Conservation (phyloP, 1,284 basidiomycete genomes). For the Tilletiaria anomala region DNA sequence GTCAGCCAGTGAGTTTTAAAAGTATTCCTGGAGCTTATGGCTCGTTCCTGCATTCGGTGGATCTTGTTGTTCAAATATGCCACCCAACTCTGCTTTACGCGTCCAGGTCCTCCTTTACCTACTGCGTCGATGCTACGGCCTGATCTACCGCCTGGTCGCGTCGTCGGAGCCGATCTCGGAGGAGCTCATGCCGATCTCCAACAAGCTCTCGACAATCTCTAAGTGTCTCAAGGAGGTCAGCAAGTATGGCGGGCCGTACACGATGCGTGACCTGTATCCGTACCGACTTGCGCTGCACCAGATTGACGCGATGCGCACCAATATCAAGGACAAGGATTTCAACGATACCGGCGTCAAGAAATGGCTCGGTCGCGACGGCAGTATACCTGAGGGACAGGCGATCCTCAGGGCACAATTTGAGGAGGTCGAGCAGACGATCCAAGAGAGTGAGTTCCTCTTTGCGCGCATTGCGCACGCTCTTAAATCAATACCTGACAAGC, state of each 20-base stretch:
- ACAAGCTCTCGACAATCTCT: conserved; percentile 46
- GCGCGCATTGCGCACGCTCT: no score
- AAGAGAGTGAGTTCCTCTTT: no score
- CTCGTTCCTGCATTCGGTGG: neutral
- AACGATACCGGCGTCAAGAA: conserved; percentile 6
- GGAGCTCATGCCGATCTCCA: conserved; percentile 75
- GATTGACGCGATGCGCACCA: conserved; percentile 80
- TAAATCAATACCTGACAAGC: conserved; percentile 4
- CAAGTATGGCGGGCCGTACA: conserved; percentile 91
- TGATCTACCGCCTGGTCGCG: conserved; percentile 83
- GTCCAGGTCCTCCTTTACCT: conserved; percentile 64
- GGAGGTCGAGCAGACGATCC: conserved; percentile 87
- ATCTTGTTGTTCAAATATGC: neutral
- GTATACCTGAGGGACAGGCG: conserved; percentile 87
- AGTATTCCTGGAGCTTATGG: neutral
- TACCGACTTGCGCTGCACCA: conserved; percentile 92
- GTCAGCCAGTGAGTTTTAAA: conserved; percentile 60
- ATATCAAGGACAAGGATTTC: conserved; percentile 60
- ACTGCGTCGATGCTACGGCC: conserved; percentile 82
- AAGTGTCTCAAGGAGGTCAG: conserved; percentile 94
- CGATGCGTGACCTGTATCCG: conserved; percentile 87
- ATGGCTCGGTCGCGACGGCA: conserved; percentile 49
- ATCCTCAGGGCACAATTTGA: conserved; percentile 89
- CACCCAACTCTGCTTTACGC: neutral
- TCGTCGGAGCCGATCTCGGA: conserved; percentile 99